Evolutionary conservation across 345 rosid genomes (phyloP).

Genomic region (Rhizophora mangle): DNA sequence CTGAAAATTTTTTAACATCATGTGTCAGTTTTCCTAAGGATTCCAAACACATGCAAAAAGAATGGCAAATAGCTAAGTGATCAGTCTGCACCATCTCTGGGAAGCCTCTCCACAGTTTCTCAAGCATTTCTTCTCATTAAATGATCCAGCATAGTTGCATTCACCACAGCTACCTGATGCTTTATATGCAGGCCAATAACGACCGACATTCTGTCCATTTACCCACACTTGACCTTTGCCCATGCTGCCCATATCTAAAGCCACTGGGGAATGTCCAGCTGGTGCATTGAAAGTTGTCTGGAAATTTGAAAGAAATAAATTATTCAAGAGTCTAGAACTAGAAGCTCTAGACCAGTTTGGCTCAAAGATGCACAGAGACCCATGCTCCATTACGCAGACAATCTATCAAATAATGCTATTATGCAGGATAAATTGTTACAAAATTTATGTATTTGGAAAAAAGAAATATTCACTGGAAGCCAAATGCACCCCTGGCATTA

Average conservation of each 20-base stretch:
- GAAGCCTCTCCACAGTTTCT: conserved; percentile 92
- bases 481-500: neutral
- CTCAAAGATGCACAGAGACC: neutral
- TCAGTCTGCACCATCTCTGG: conserved; percentile 67
- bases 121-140: conserved; percentile 67
- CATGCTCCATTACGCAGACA: neutral
- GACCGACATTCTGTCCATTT: conserved; percentile 85
- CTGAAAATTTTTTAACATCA: conserved; percentile 33
- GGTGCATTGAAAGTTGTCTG: conserved; percentile 92
- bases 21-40: neutral
- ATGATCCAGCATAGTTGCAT: conserved; percentile 76
- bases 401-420: no score
- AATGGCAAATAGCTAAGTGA: neutral
- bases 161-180: conserved; percentile 66
- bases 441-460: neutral
- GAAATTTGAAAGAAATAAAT: conserved; percentile 17
- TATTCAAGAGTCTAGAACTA: neutral
- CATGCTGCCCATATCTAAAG: conserved; percentile 90
- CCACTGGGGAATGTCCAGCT: conserved; percentile 74
- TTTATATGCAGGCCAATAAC: conserved; percentile 92
- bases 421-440: no score
- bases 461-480: neutral
- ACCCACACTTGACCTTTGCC: conserved; percentile 97
- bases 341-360: neutral
- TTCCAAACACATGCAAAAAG: neutral